Base-by-base conservation (phyloP, 2,329 filamentous ascomycete species). In the Golovinomyces cichoracearum region DNA sequence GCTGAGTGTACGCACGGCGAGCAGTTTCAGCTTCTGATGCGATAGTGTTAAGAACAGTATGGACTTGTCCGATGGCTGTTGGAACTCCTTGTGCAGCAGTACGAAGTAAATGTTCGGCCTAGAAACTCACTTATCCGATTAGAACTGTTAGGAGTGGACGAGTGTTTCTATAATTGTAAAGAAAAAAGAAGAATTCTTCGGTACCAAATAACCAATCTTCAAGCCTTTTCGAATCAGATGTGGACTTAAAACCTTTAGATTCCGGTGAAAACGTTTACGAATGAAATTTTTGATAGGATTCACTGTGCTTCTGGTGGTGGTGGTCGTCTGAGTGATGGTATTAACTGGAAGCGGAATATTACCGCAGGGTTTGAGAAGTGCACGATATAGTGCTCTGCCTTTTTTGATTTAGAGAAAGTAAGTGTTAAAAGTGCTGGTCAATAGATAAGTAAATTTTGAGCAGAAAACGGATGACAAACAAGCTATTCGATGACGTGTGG, bases 331-430 rank as follows among this genome's bases (percentile, higher is more conserved):
- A n/a, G n/a, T n/a, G n/a, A n/a, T n/a, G n/a, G n/a, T n/a, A n/a
- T n/a, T n/a, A n/a, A n/a, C n/a, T 1, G 72, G 68, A 1, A 82
- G 63, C 1, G 69, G 63, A 29, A 80, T 63, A 37, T 62, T 65
- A 26, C 65, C 61, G 50, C 68, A 74, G 62, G 74, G 70, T 52
- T 68, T 68, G 48, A 84, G 64, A 49, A 88, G 72, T 31, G 79
- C 75, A 53, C 78, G 72, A 64, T 79, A 86, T 45, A 88, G 73
- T 47, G 80, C 78, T 53, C 82, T 69, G 58, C 74, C 77, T 78
- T 38, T 1, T 9, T 10, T 17, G 5, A 7, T 45, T 33, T 23
- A 37, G 5, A 25, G 13, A 45, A 27, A 17, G 3, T 15, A 25
- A 12, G 22, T 4, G 12, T 10, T 33, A 15, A 5, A 27, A 12